phyloP scores from a whole-genome alignment of 441 rosid species.

The Pelargonium cotyledonis region DNA sequence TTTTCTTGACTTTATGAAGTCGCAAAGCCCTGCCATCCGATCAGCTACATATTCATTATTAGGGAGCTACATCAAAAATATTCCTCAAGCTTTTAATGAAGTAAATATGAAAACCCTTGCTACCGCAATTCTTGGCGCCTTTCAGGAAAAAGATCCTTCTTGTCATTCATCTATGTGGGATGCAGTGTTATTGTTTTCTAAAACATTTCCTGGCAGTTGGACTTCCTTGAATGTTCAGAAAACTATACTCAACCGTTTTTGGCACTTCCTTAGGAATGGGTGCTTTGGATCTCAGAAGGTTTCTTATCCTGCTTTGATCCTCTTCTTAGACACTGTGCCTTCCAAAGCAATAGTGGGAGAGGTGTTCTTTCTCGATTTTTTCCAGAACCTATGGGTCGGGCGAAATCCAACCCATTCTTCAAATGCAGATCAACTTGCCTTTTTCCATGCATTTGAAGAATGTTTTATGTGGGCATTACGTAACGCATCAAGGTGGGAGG shows the following conservation, averaged over 20 bases:
- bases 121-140: slow-evolving; percentile 68
- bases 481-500: slow-evolving; percentile 60
- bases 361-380: slow-evolving; percentile 64
- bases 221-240: slow-evolving; percentile 56
- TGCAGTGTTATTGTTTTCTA: slow-evolving; percentile 61
- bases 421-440: slow-evolving; percentile 42
- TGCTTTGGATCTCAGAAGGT: slow-evolving; percentile 84
- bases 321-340: slow-evolving; percentile 66
- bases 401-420: slow-evolving; percentile 50
- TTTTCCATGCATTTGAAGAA: slow-evolving; percentile 64
- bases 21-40: slow-evolving; percentile 61
- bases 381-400: slow-evolving; percentile 75
- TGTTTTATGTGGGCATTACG: slow-evolving; percentile 80
- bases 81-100: slow-evolving; percentile 64
- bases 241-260: slow-evolving; percentile 48
- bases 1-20: slow-evolving; percentile 71
- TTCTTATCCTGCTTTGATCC: slow-evolving; percentile 84
- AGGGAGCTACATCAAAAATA: slow-evolving; percentile 61
- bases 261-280: slow-evolving; percentile 77
- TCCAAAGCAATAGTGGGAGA: slow-evolving; percentile 47
- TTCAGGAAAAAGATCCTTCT: slow-evolving; percentile 77
- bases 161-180: slow-evolving; percentile 98
- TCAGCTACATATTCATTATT: slow-evolving; percentile 71
- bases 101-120: slow-evolving; percentile 59
- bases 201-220: slow-evolving; percentile 82